Evolutionary conservation across 805 yeast species (phyloP), one percentile per base, ranked within the genome.

Genomic region (Saccharomyces paradoxus): DNA sequence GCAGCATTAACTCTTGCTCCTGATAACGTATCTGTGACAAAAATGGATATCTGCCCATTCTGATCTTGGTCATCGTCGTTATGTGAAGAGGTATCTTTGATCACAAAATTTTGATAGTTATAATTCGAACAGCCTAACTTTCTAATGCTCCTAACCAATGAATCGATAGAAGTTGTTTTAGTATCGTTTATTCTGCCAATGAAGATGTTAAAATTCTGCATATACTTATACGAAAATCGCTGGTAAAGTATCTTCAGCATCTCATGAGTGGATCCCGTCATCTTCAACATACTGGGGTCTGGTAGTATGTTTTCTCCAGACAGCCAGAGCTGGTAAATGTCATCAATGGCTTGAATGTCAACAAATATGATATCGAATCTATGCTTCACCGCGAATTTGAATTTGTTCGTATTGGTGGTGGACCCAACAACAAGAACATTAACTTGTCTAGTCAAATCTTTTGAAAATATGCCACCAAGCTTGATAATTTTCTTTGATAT

Each of bases 401-500:
- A 68, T 46, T 68, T 68, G 48, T 60, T 59, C 14, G 72, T 63
- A 26, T 58, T 56, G 4, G 55, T 70, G 29, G 79, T 70, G 13
- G 48, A 28, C 1, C 89, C 89, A 30, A 84, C 83, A 4, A 86
- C 74, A 27, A 86, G 67, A 46, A 79, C 79, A 52, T 78, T 76
- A 2, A 81, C 84, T 63, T 82, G 83, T 50, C 82, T 78, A 73
- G 84, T 81, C 59, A 86, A 68, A 61, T 84, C 84, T 46, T 75
- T 75, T 55, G 77, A 74, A 59, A 76, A 80, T 9, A 61, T 63
- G 0, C 90, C 91, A 7, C 91, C 92, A 66, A 86, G 73, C 8
- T 76, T 71, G 28, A 70, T 65, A 54, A 85, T 75, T 62, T 77
- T 77, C 9, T 69, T 64, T 2, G 77, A 73, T 28, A 83, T 62